Conservation (phyloP, 1,284 basidiomycete genomes). For the Crepidotus sp. region DNA sequence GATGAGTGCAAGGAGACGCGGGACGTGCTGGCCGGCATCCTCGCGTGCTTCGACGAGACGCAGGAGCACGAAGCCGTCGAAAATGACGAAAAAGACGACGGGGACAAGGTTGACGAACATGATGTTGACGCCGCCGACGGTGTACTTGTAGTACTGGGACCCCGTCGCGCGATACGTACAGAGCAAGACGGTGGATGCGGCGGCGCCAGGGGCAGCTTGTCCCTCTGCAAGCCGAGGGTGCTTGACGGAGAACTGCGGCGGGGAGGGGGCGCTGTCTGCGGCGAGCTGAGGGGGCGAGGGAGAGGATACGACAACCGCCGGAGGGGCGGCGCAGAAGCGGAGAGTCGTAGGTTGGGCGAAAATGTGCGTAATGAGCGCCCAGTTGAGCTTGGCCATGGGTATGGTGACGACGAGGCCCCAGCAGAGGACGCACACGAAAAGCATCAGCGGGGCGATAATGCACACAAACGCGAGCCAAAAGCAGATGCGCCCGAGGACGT, state of each 20-base stretch:
- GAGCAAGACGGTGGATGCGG: constrained; percentile 67
- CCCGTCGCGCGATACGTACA: constrained; percentile 94
- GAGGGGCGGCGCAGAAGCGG: constrained; percentile 83
- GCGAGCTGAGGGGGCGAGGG: constrained; percentile 20
- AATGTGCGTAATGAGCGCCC: constrained; percentile 85
- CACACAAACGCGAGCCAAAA: constrained; percentile 76
- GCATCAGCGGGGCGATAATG: constrained; percentile 84
- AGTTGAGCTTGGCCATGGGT: constrained; percentile 96
- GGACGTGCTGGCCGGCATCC: constrained; percentile 46
- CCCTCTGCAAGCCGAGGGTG: constrained; percentile 56
- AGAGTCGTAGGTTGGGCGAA: constrained; percentile 77
- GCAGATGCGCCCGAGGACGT: constrained; percentile 56
- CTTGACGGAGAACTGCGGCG: constrained; percentile 41
- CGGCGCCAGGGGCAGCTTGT: constrained; percentile 64
- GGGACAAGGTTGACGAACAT: constrained; percentile 95
- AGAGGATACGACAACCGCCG: constrained; percentile 41
- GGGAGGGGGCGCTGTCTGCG: constrained; percentile 15
- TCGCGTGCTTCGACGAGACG: constrained; percentile 57
- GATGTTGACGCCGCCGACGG: constrained; percentile 97
- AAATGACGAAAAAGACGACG: constrained; percentile 91
- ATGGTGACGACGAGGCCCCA: constrained; percentile 93
- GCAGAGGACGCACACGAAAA: constrained; percentile 79
- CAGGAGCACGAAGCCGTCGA: constrained; percentile 83
- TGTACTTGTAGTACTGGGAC: constrained; percentile 97
- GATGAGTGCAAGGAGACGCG: constrained; percentile 60